Percentiles rank a stretch among this genome's conserved stretches.
Conservation (phyloP, 345 rosid species). For the Toxicodendron radicans region DNA sequence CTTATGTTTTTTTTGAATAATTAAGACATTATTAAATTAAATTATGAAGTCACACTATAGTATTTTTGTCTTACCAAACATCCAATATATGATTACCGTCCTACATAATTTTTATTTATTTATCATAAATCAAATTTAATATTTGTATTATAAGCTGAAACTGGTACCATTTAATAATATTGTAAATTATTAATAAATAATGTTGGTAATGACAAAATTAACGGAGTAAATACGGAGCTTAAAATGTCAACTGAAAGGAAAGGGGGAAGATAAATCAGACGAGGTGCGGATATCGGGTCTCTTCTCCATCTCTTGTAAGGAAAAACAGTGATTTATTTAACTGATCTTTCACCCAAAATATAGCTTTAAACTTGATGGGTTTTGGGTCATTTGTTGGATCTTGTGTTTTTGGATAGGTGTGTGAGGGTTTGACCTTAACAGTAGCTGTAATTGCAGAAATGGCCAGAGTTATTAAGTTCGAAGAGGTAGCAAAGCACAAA, state of each 20-base stretch:
- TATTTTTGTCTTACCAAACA: too few species aligned
- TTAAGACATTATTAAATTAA: too few species aligned
- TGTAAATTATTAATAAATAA: too few species aligned
- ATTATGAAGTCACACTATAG: too few species aligned
- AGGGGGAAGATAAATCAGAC: background rate
- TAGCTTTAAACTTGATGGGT: background rate
- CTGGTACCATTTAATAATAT: too few species aligned
- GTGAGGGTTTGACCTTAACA: background rate
- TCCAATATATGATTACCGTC: too few species aligned
- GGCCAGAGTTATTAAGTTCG: constrained; percentile 38
- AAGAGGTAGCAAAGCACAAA: constrained; percentile 56
- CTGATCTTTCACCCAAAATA: background rate
- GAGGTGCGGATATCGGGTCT: background rate
- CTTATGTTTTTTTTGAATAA: too few species aligned
- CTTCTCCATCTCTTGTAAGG: background rate
- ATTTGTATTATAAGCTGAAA: too few species aligned
- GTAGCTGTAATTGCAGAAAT: constrained; percentile 29
- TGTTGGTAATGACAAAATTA: too few species aligned
- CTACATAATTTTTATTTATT: too few species aligned
- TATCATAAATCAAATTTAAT: too few species aligned
- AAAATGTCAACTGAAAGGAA: background rate
- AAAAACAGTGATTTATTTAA: too few species aligned
- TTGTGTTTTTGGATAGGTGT: background rate
- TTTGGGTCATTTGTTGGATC: background rate
- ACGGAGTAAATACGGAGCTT: background rate